phyloP scores from a whole-genome alignment of 805 yeast species.

The Saturnispora dispora region DNA sequence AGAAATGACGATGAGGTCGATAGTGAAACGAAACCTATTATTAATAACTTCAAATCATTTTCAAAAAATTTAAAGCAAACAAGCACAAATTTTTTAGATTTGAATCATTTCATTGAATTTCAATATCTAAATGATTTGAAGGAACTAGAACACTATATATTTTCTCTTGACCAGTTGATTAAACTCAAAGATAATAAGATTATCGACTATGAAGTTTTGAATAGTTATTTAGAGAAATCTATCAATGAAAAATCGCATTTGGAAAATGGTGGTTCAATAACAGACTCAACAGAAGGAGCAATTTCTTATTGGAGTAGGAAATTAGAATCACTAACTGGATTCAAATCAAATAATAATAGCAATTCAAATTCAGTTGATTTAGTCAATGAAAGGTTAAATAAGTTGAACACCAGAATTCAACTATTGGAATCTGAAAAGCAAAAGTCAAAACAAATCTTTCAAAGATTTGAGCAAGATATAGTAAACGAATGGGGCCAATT shows the following conservation, averaged over 20 bases:
- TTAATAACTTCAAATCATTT: conserved; percentile 28
- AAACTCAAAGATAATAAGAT: conserved; percentile 86
- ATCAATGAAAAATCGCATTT: conserved; percentile 45
- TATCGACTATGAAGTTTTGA: conserved; percentile 79
- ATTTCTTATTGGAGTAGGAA: conserved; percentile 34
- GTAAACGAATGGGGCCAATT: conserved; percentile 52
- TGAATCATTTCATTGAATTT: conserved; percentile 52
- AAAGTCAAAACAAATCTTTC: conserved; percentile 36
- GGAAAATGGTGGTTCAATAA: conserved; percentile 29
- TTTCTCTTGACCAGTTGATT: conserved; percentile 55
- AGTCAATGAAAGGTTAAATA: conserved; percentile 35
- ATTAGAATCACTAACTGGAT: conserved; percentile 38
- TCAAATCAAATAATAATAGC: conserved; percentile 24
- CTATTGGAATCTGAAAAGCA: conserved; percentile 38
- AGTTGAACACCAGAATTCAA: conserved; percentile 32
- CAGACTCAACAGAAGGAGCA: conserved; percentile 29
- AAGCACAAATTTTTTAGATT: conserved; percentile 18
- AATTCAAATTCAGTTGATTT: conserved; percentile 27
- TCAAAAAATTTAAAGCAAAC: conserved; percentile 33
- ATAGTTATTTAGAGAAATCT: conserved; percentile 68
- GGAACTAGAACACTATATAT: conserved; percentile 78
- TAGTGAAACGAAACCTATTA: conserved; percentile 18
- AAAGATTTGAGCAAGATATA: conserved; percentile 37
- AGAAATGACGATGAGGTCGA: conserved; percentile 17
- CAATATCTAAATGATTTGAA: conserved; percentile 74